Evolutionary conservation across 2,329 filamentous ascomycete genomes (phyloP).

Genomic region (Penicillium sp.): DNA sequence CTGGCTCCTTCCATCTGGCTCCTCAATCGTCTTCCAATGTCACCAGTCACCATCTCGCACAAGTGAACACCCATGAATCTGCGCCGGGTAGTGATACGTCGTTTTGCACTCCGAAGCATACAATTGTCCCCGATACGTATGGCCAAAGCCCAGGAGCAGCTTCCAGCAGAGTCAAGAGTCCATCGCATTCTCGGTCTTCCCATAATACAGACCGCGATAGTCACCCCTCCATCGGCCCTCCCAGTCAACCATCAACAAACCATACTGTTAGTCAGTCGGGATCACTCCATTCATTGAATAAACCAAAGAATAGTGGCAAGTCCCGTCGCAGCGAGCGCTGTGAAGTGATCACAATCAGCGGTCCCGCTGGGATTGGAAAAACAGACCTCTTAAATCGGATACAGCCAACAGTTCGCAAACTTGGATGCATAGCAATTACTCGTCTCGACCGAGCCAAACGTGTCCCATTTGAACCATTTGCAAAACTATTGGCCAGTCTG

Average conservation of each 20-base stretch:
- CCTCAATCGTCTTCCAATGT: conserved; percentile 40
- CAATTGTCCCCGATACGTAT: conserved; percentile 11
- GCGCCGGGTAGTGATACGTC: conserved; percentile 36
- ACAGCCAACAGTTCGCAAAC: conserved; percentile 55
- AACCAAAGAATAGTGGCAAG: conserved; percentile 48
- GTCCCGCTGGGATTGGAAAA: conserved; percentile 59
- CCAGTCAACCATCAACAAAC: conserved; percentile 35
- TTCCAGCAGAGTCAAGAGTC: conserved; percentile 35
- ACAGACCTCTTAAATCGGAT: conserved; percentile 59
- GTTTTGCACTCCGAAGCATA: conserved; percentile 32
- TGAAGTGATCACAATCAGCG: conserved; percentile 59
- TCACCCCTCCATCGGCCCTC: conserved; percentile 27
- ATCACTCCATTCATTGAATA: conserved; percentile 29
- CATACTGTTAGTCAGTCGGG: conserved; percentile 35
- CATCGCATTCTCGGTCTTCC: conserved; percentile 38
- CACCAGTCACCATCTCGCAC: conserved; percentile 29
- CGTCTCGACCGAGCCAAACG: conserved; percentile 60
- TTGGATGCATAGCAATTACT: conserved; percentile 60
- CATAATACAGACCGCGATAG: conserved; percentile 33
- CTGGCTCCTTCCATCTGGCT: conserved; percentile 45
- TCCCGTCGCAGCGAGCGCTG: conserved; percentile 55
- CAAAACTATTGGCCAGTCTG: conserved; percentile 59
- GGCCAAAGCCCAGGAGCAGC: conserved; percentile 5
- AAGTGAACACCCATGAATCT: conserved; percentile 36
- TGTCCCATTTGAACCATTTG: conserved; percentile 60